phyloP scores from a whole-genome alignment of 1,139 yeast genomes.

The Yamadazyma triangularis region DNA sequence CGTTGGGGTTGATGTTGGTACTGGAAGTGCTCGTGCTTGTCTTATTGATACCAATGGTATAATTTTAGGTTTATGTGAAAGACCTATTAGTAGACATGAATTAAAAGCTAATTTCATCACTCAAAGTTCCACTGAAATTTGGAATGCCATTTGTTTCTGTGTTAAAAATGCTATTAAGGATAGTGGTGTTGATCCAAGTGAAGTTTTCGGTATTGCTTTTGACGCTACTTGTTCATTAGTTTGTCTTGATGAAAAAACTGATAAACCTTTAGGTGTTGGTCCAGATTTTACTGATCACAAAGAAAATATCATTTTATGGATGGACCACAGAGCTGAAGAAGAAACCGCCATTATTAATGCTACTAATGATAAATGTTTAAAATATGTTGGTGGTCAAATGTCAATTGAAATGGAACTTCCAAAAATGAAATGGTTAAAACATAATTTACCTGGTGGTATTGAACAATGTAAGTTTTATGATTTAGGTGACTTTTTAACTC shows the following conservation, averaged over 20 bases:
- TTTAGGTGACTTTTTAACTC: constrained; percentile 85
- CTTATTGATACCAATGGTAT: constrained; percentile 79
- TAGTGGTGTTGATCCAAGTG: constrained; percentile 61
- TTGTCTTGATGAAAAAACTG: constrained; percentile 61
- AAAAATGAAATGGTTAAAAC: constrained; percentile 93
- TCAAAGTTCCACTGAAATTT: constrained; percentile 88
- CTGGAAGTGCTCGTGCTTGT: constrained; percentile 96
- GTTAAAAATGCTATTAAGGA: constrained; percentile 70
- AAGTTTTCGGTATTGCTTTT: constrained; percentile 84
- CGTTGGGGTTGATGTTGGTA: constrained; percentile 95
- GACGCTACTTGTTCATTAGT: constrained; percentile 97
- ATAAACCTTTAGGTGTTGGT: constrained; percentile 82
- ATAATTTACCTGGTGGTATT: constrained; percentile 69
- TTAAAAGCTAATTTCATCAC: constrained; percentile 68
- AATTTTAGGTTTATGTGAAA: constrained; percentile 74
- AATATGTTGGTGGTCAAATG: constrained; percentile 97
- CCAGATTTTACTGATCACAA: constrained; percentile 72
- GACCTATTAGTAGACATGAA: constrained; percentile 74
- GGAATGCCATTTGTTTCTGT: constrained; percentile 85
- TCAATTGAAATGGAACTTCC: constrained; percentile 98
- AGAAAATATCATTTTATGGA: constrained; percentile 91
- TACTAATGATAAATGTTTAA: constrained; percentile 71
- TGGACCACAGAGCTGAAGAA: constrained; percentile 95
- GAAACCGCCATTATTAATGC: constrained; percentile 81
- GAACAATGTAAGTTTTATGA: constrained; percentile 80